Base-by-base conservation (phyloP, 2,329 filamentous ascomycete genomes). In the Zasmidium citrigriseum region DNA sequence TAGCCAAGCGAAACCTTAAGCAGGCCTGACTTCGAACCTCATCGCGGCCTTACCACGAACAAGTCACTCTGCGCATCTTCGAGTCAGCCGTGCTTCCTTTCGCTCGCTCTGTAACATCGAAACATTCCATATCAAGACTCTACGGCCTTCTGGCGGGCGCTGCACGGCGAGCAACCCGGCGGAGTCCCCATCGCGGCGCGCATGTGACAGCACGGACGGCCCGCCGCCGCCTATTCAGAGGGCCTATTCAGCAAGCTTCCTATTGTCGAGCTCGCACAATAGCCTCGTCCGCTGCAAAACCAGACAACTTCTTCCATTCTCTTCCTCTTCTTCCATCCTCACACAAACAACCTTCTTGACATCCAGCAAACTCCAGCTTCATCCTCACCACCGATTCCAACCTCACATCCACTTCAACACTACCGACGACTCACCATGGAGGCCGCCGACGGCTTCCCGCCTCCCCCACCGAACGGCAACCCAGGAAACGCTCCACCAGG, bases 341-440 rank as follows among this genome's bases (percentile, higher is more conserved):
- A 44, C 49, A 52, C 49, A 23, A 5, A 38, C 49, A 23, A 41
- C 49, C 29, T n/a, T 25, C 47, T 50, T 49, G 21, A 24, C 22
- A 21, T 49, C 24, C 46, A 24, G 46, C 46, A 27, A 50, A 49
- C 46, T 24, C 27, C 24, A 27, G n/a, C 46, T 4, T 18, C 45
- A 47, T 22, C 45, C 46, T 49, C 34, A 41, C 45, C 46, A 49
- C 24, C 20, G 21, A 24, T 10, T 46, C 45, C 20, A 24, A 10
- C 45, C 22, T 21, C 45, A 24, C 9, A 47, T 47, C 45, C 20
- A 38, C 48, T 14, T 21, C 21, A 25, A 25, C 46, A 18, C 29
- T 22, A 21, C 12, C 4, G n/a, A 21, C 16, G 12, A 16, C 24
- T 21, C 24, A 51, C 48, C 48, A 52, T 52, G 50, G 50, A 52